A percentile compares a stretch with the other conserved stretches of the same genome.
Evolutionary conservation across 805 yeast species (phyloP).

Genomic region (Komagataella kurtzmanii): DNA sequence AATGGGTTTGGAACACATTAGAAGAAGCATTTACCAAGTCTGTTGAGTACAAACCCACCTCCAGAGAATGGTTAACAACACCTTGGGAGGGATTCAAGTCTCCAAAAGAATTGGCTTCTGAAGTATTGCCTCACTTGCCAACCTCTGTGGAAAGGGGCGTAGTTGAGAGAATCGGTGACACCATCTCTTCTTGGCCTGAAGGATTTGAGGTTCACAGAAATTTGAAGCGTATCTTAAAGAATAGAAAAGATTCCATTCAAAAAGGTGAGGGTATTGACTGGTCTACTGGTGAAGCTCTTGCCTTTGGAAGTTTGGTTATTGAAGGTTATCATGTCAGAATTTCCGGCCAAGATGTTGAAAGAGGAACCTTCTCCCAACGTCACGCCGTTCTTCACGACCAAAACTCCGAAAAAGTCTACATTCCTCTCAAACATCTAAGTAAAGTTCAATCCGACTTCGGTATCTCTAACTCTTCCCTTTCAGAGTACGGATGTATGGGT

Average conservation of each 20-base stretch:
- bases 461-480: constrained; percentile 87
- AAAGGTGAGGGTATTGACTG: constrained; percentile 93
- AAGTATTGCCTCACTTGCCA: constrained; percentile 90
- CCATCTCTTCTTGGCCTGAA: constrained; percentile 74
- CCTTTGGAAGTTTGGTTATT: constrained; percentile 80
- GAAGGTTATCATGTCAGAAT: constrained; percentile 97
- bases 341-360: constrained; percentile 98
- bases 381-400: constrained; percentile 98
- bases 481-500: constrained; percentile 99
- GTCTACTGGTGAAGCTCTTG: constrained; percentile 99
- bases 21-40: constrained; percentile 85
- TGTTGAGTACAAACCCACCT: constrained; percentile 79
- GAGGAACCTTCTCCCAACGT: constrained; percentile 99
- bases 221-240: constrained; percentile 83
- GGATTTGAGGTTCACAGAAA: constrained; percentile 87
- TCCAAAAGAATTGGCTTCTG: constrained; percentile 92
- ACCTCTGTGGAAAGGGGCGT: constrained; percentile 69
- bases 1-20: constrained; percentile 93
- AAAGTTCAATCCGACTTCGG: constrained; percentile 78
- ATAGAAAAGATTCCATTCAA: constrained; percentile 72
- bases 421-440: constrained; percentile 72
- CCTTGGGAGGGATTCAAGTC: constrained; percentile 99
- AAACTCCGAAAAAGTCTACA: constrained; percentile 65
- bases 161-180: constrained; percentile 67
- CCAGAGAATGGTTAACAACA: constrained; percentile 96